Base-by-base conservation (phyloP, 768 basidiomycete genomes). In the Suillus placidus region DNA sequence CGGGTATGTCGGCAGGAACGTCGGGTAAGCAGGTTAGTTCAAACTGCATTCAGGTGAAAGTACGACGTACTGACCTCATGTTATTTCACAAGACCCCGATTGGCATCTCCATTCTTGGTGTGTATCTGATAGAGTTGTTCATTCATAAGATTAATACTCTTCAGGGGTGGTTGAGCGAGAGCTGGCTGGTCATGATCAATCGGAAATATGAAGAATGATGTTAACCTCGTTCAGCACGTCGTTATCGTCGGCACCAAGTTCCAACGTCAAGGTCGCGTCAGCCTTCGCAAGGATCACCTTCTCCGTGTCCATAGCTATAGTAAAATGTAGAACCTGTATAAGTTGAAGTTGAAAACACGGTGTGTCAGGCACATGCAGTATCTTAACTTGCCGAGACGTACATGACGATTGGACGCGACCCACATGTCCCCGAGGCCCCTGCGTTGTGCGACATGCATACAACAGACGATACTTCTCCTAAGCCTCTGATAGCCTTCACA, bases 211-310 rank as follows among this genome's bases (percentile, higher is more conserved):
- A 61, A 47, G 47, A 61, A 47, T 65, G 55, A 40, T 62, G 16
- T 18, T 26, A 67, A 91, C 92, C 81, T 93, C 90, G 71, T 93
- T 91, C 66, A 92, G 63, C 10, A 83, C 77, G 64, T 93, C 90
- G 4, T 84, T 84, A 0, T 85, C 82, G 32, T 82, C 77, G 43
- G 80, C 79, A 12, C 83, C 82, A 10, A 91, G 65, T 4, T 83
- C 78, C n/a, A 90, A 68, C 1, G 67, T 71, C 20, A 73, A 47
- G 32, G 79, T 64, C 3, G 87, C 87, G 71, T 93, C 88, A 42
- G 81, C 79, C 14, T 72, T 69, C 0, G 76, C 78, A 70, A 86
- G 78, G 18, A 94, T 83, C 75, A 92, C 79, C 68, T 87, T 85
- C 1, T 75, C 74, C 0, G 76, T 76, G 40, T 80, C 80, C 71